Evolutionary conservation across 495 filamentous ascomycete species (phyloP).

Genomic region (Aspergillus sclerotiicarbonarius): DNA sequence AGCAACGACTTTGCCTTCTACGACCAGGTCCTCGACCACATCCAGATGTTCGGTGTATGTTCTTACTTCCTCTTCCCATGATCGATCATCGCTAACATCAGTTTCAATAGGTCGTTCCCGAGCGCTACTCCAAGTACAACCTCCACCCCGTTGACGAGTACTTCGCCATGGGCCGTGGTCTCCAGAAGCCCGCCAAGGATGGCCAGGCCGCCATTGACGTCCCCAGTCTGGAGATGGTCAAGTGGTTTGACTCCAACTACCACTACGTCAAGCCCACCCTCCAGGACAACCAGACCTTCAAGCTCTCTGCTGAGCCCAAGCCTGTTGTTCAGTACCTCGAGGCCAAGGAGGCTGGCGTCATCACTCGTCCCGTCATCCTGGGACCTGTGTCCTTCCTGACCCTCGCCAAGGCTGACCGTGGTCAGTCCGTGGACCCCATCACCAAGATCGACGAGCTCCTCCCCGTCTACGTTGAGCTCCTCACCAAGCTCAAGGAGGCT

Average conservation of each 20-base stretch:
- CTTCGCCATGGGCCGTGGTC: slow-evolving; percentile 99
- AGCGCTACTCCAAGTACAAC: slow-evolving; percentile 82
- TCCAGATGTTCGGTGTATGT: slow-evolving; percentile 94
- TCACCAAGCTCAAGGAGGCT: slow-evolving; percentile 87
- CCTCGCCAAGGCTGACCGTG: slow-evolving; percentile 96
- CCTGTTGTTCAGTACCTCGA: slow-evolving; percentile 90
- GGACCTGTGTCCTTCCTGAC: slow-evolving; percentile 95
- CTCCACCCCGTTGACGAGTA: slow-evolving; percentile 90
- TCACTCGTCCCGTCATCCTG: slow-evolving; percentile 88
- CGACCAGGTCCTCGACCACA: slow-evolving; percentile 97
- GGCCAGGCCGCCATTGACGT: slow-evolving; percentile 76
- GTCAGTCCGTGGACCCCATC: slow-evolving; percentile 86
- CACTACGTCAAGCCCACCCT: slow-evolving; percentile 99
- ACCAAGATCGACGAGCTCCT: slow-evolving; percentile 85
- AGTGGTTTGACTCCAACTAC: slow-evolving; percentile 99
- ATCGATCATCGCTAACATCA: slow-evolving; percentile 4
- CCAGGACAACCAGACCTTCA: slow-evolving; percentile 93
- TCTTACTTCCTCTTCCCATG: background rate
- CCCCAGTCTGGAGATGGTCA: slow-evolving; percentile 96
- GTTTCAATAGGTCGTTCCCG: slow-evolving; percentile 68
- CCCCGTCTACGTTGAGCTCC: slow-evolving; percentile 87
- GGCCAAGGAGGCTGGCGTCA: slow-evolving; percentile 93
- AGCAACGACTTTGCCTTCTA: slow-evolving; percentile 99
- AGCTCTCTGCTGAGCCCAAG: slow-evolving; percentile 82
- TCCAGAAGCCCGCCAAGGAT: slow-evolving; percentile 70